Evolutionary conservation across 768 basidiomycete species (phyloP), one percentile per base, ranked within the genome.

Genomic region (Pleurotus tuber-regium): DNA sequence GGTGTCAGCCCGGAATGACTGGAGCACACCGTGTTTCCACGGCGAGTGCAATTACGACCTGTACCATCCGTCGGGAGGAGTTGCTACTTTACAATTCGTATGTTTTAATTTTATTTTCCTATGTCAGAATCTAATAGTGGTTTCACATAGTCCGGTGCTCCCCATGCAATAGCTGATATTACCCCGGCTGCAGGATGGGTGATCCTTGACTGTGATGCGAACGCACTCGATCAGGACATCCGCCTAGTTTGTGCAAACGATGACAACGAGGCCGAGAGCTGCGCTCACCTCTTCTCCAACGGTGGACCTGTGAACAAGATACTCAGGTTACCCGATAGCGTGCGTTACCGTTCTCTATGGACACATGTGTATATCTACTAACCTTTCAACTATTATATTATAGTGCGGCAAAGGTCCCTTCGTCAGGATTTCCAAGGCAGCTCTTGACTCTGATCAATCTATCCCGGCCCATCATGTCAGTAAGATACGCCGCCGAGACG

Each of bases 401-500:
- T 42, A 55, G 54, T 55, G 54, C 44, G 51, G 54, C 2, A 46
- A 23, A 23, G 52, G 35, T n/a, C 51, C 54, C 11, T 68, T 68
- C 46, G 66, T 62, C 10, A 59, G 60, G 12, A 58, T 76, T 31
- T 66, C 67, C 7, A 57, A 58, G 11, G 64, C 67, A 1, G 71
- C 67, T 64, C 58, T 64, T 14, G 61, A 69, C 3, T 57, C 64
- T 10, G 65, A 75, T 52, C 75, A 75, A 54, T 66, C 66, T 0
- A 59, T 73, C 9, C 70, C 72, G 1, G 35, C 52, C 1, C 29
- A 51, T 19, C 51, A 69, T n/a, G 59, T 60, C 0, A 42, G 50
- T 33, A 52, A 56, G 18, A 52, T 70, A 30, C 50, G 57, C 5
- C 63, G 66, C 18, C 57, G 68, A 11, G 63, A 61, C 46, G 64